Evolutionary conservation across 2,329 filamentous ascomycete species (phyloP).

Genomic region (Diaporthe helianthi): DNA sequence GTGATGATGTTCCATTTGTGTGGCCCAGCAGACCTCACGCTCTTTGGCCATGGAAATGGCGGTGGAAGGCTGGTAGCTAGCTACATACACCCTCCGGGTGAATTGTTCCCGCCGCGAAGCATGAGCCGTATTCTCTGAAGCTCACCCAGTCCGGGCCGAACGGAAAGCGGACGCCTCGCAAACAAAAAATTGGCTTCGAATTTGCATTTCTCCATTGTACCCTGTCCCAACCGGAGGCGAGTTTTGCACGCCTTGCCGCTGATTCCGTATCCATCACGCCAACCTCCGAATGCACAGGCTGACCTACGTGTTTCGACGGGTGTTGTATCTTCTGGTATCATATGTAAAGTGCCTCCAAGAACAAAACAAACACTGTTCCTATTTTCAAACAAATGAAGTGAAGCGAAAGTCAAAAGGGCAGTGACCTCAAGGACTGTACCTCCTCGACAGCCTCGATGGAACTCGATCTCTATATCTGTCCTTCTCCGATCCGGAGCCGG

Average conservation of each 20-base stretch:
- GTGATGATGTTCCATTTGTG: neutral
- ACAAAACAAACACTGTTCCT: neutral
- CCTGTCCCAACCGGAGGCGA: neutral
- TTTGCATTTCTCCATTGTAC: neutral
- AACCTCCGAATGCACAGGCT: neutral
- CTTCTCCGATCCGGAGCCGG: slow-evolving; percentile 44
- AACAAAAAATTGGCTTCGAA: neutral
- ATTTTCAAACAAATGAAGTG: neutral
- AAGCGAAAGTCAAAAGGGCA: neutral
- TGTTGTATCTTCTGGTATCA: slow-evolving; percentile 17
- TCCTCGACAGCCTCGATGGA: slow-evolving; percentile 36
- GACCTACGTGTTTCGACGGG: neutral
- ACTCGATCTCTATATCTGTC: slow-evolving; percentile 41
- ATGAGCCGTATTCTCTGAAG: neutral
- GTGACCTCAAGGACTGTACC: slow-evolving; percentile 32
- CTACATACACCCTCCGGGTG: neutral
- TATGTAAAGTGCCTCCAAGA: neutral
- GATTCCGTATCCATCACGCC: slow-evolving; percentile 10
- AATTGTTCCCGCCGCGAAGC: neutral
- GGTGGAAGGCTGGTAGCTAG: neutral
- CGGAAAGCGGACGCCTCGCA: neutral
- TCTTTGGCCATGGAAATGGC: no score
- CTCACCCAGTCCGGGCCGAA: neutral
- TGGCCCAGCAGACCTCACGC: neutral
- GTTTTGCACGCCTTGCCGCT: neutral